Evolutionary conservation across 805 yeast genomes (phyloP), one percentile per base, ranked within the genome.

Genomic region (Ogataea philodendri): DNA sequence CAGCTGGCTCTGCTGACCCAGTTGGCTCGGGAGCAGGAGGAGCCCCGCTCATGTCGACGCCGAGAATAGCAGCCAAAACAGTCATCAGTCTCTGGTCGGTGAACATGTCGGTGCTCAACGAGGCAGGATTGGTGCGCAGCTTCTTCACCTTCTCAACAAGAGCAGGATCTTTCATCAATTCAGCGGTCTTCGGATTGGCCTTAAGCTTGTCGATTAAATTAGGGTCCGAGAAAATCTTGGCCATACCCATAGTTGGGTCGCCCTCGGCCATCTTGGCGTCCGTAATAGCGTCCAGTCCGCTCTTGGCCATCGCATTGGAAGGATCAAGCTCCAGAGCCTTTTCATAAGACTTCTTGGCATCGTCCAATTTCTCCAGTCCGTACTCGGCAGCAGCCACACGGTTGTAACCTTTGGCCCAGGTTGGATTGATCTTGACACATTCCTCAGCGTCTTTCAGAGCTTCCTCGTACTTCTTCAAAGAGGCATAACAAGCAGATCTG

Each of bases 341-440:
- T 46, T 78, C 67, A 63, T 87, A 90, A 16, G 83, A 69, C 17
- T 62, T 60, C 49, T 74, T 75, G 29, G 97, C 93, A 15, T 76
- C 84, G 19, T 84, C 88, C 32, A 81, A 72, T 42, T 84, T 74
- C 11, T 87, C 87, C 42, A 84, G 67, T n/a, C 98, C 98, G 53
- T 71, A 81, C 32, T 81, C 77, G 20, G 98, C 98, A 46, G 97
- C 89, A 41, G 86, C 99, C 22, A 84, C 83, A 63, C 99, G 81
- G 55, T 80, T 84, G 69, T 84, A 85, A 30, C 97, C 98, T 65
- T 93, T 93, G 15, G 96, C 88, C 97, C 97, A 93, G 2, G 81
- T 48, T 10, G 88, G 81, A 46, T 84, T 86, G 63, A 88, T 78
- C 52, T 76, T 72, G 35, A 84, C 79, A 65, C 96, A 84, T 55